A percentile compares a stretch with the other conserved stretches of the same genome.
Evolutionary conservation across 2,329 filamentous ascomycete species (phyloP).

Genomic region (Volutella citrinella): DNA sequence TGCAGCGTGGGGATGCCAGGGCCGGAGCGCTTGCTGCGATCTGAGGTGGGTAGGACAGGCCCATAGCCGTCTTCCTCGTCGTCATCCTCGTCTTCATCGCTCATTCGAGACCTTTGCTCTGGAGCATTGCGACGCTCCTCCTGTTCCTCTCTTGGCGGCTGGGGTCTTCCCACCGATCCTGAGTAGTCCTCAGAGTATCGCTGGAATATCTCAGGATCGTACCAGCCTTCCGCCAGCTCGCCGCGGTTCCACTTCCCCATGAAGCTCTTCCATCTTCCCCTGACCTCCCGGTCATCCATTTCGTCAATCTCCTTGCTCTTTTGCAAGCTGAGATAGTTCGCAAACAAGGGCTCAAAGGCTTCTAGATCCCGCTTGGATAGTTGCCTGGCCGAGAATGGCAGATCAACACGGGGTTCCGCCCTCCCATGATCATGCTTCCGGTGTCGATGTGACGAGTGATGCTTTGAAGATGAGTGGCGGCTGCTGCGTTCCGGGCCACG

Average conservation of each 20-base stretch:
- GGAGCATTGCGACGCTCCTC: too few species aligned
- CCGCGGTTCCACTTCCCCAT: conserved; percentile 86
- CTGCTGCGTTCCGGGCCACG: conserved; percentile 14
- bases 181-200: conserved; percentile 30
- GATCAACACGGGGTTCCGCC: conserved; percentile 16
- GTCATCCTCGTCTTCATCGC: conserved; percentile 25
- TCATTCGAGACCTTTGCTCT: too few species aligned
- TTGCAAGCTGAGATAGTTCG: conserved; percentile 83
- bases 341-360: conserved; percentile 69
- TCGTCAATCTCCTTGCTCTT: conserved; percentile 69
- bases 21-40: conserved; percentile 36
- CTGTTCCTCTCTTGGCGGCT: conserved; percentile 10
- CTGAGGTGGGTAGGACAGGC: conserved; percentile 27
- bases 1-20: conserved; percentile 67
- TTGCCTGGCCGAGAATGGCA: conserved; percentile 65
- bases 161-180: conserved; percentile 3
- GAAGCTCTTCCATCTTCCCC: conserved; percentile 92
- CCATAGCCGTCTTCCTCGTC: conserved; percentile 58
- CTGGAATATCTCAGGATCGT: conserved; percentile 70
- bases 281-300: conserved; percentile 71
- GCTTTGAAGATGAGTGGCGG: conserved; percentile 15
- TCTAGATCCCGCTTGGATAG: conserved; percentile 69
- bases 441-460: conserved; percentile 23
- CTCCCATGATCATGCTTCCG: conserved; percentile 15
- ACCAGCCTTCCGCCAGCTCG: conserved; percentile 89